Conservation (phyloP, 176 grass and related monocot species). For the Hordeum marinum region DNA sequence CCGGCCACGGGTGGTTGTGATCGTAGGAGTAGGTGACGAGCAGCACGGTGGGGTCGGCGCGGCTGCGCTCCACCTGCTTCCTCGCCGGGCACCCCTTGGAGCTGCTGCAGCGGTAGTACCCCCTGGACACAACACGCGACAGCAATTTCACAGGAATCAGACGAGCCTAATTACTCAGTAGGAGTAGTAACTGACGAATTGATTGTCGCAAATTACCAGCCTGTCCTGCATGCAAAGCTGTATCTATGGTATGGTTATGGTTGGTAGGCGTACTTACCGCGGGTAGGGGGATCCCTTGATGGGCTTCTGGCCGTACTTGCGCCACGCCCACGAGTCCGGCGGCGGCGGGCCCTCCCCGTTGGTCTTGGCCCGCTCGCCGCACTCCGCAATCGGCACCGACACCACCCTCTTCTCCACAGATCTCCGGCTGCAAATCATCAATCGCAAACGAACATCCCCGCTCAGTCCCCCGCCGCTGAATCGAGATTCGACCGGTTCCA, state of each 20-base stretch:
- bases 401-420: conserved; percentile 86
- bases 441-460: background rate
- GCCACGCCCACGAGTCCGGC: conserved; percentile 96
- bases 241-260: background rate
- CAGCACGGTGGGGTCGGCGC: conserved; percentile 63
- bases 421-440: conserved; percentile 49
- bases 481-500: no score
- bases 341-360: conserved; percentile 83
- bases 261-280: conserved; percentile 28
- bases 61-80: conserved; percentile 92
- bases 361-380: conserved; percentile 54
- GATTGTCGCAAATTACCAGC: background rate
- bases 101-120: conserved; percentile 92
- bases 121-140: conserved; percentile 29
- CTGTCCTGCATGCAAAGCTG: background rate
- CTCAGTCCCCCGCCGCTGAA: background rate
- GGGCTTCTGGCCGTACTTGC: conserved; percentile 99
- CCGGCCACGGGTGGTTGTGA: conserved; percentile 71
- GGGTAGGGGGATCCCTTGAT: conserved; percentile 99
- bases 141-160: background rate
- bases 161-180: background rate
- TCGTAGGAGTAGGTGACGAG: conserved; percentile 94
- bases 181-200: background rate
- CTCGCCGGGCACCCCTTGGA: conserved; percentile 91
- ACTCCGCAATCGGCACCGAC: conserved; percentile 65